Conservation (phyloP, 768 basidiomycete genomes). For the Leccinum olivaceopallidum region DNA sequence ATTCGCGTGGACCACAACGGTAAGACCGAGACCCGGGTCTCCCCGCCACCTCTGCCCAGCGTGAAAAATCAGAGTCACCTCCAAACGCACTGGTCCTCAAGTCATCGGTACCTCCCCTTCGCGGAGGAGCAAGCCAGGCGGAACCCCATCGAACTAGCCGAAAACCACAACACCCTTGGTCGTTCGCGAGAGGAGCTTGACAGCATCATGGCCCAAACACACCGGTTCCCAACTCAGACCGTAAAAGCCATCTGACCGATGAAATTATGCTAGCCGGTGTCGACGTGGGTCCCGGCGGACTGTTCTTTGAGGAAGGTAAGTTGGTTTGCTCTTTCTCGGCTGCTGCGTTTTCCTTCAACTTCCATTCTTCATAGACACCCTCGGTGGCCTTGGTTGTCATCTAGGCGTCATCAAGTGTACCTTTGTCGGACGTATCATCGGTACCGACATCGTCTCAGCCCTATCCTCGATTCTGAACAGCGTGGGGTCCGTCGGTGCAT, state of each 20-base stretch:
- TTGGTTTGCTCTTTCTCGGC: neutral
- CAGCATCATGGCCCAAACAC: too few species aligned
- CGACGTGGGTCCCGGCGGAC: constrained; percentile 40
- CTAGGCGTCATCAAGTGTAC: constrained; percentile 55
- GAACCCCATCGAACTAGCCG: too few species aligned
- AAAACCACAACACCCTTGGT: too few species aligned
- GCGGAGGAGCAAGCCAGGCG: too few species aligned
- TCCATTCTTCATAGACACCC: constrained; percentile 25
- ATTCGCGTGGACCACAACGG: constrained; percentile 33
- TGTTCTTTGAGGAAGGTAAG: constrained; percentile 50
- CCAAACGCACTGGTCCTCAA: too few species aligned
- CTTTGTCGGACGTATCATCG: constrained; percentile 56
- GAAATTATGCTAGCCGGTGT: constrained; percentile 7
- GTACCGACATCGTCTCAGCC: constrained; percentile 61
- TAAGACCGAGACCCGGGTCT: constrained; percentile 1
- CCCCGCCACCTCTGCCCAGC: too few species aligned
- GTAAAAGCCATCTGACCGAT: neutral
- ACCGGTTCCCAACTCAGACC: neutral
- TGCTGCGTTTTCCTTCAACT: neutral
- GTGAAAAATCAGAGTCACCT: too few species aligned
- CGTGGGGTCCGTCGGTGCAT: constrained; percentile 57
- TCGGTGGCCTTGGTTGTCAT: constrained; percentile 57
- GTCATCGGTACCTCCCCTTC: too few species aligned
- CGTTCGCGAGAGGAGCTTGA: too few species aligned
- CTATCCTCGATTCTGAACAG: constrained; percentile 57